Evolutionary conservation across 306 rosid genomes (phyloP).

Genomic region (Pterocarpus santalinus): DNA sequence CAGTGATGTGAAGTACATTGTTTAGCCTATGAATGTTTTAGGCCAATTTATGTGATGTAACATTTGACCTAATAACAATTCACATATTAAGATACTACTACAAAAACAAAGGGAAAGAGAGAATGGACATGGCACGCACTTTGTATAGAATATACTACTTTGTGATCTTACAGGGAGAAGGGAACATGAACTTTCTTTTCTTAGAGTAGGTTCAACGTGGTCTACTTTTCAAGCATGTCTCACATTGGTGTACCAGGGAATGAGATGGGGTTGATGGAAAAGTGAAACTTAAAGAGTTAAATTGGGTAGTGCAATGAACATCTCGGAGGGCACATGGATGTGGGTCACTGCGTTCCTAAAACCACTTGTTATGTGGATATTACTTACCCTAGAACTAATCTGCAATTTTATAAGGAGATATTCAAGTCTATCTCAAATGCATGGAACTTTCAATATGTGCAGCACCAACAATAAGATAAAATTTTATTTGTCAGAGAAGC

Average conservation of each 20-base stretch:
- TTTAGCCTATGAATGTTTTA: conserved; percentile 18
- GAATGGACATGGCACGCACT: background rate
- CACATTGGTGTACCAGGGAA: conserved; percentile 30
- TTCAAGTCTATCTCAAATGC: background rate
- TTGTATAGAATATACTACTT: conserved; percentile 21
- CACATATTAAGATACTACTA: background rate
- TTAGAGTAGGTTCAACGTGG: conserved; percentile 33
- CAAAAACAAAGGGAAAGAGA: background rate
- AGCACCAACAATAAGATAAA: background rate
- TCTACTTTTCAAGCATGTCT: conserved; percentile 35
- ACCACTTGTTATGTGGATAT: background rate
- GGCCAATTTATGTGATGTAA: background rate
- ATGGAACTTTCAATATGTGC: background rate
- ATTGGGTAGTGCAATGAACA: conserved; percentile 44
- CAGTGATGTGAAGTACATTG: background rate
- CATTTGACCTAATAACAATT: background rate
- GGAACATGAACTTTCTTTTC: conserved; percentile 30
- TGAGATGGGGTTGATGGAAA: conserved; percentile 16
- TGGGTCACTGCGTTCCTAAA: conserved; percentile 37
- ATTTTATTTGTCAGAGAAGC: too few species aligned
- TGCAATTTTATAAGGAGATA: background rate
- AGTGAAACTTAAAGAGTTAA: conserved; percentile 15
- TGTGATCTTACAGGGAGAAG: conserved; percentile 22
- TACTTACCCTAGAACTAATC: background rate
- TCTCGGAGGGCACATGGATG: conserved; percentile 33